A percentile compares a stretch with the other conserved stretches of the same genome.
These are phyloP conservation scores for Fagopyrum homotropicum DNA, from an alignment of 148 eudicot genomes.

Conservation along the genomic window DNA sequence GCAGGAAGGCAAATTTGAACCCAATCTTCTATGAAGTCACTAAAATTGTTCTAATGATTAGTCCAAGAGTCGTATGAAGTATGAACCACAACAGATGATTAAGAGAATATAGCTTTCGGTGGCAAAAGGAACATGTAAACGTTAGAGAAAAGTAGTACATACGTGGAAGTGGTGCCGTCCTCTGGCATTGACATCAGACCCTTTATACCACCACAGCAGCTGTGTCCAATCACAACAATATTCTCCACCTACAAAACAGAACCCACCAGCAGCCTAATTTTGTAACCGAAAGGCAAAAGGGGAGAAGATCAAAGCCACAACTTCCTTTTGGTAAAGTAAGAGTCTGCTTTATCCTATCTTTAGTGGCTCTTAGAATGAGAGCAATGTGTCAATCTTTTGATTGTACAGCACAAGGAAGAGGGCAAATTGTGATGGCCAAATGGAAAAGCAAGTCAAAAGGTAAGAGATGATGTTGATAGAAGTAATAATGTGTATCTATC, in stretches of 20 bases:
- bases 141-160: constrained; percentile 5
- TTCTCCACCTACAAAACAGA: constrained; percentile 66
- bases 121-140: background rate
- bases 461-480: background rate
- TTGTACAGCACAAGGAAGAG: background rate
- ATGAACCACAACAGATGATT: background rate
- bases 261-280: constrained; percentile 7
- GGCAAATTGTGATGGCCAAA: background rate
- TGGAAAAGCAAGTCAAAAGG: background rate
- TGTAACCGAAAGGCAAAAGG: background rate
- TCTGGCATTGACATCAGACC: constrained; percentile 95
- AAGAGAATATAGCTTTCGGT: background rate
- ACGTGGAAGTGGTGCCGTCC: constrained; percentile 77
- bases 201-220: constrained; percentile 95
- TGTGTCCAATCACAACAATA: constrained; percentile 89
- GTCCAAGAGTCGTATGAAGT: constrained; percentile 12
- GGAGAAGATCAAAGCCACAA: background rate
- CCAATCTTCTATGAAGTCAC: constrained; percentile 80
- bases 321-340: background rate
- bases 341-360: constrained; percentile 7
- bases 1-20: constrained; percentile 66
- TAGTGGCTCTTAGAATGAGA: background rate
- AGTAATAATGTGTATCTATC: no score
- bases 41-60: constrained; percentile 17
- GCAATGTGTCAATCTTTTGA: background rate